Base-by-base conservation (phyloP, 148 eudicot species). In the Suaeda aralocaspica region DNA sequence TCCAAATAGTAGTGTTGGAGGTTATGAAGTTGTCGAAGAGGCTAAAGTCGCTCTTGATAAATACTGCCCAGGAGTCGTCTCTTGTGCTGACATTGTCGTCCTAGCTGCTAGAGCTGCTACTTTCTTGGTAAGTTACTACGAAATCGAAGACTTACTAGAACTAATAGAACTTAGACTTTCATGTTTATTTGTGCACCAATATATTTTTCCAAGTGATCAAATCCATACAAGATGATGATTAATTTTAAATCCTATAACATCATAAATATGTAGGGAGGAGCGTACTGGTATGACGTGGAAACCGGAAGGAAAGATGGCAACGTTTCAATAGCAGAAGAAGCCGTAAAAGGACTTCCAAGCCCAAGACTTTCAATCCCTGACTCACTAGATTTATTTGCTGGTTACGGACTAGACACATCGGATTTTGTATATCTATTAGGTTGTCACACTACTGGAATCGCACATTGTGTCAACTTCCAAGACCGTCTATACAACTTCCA, bases 11-110 rank as follows among this genome's bases (percentile, higher is more conserved):
- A 71, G 72, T 50, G 16, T 71, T 39, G 21, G 9, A 50, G 80
- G 80, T 10, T 66, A 26, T 16, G 80, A 66, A 0, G 16, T 77
- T n/a, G 26, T 77, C 28, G 80, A 77, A 51, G 80, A 71, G 8
- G 79, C 78, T 1, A 82, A 87, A 62, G 79, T 73, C n/a, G 75
- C 78, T 3, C 31, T 84, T 1, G 90, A 86, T 25, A 71, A 41
- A 53, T 30, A 44, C 0, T 86, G 87, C 31, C 81, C 79, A 1
- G 90, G 85, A 4, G 76, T 86, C 0, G 90, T 86, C 36, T 86
- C 90, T 16, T 86, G 90, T 67, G 87, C 90, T 30, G 87, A 86
- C 44, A 82, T 84, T 9, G 69, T 86, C 13, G 59, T 58, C 18
- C 72, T 83, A 66, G 82, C 85, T 0, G 74, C 85, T 4, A 77